Base-by-base conservation (phyloP, 495 filamentous ascomycete genomes). In the Aspergillus taichungensis region DNA sequence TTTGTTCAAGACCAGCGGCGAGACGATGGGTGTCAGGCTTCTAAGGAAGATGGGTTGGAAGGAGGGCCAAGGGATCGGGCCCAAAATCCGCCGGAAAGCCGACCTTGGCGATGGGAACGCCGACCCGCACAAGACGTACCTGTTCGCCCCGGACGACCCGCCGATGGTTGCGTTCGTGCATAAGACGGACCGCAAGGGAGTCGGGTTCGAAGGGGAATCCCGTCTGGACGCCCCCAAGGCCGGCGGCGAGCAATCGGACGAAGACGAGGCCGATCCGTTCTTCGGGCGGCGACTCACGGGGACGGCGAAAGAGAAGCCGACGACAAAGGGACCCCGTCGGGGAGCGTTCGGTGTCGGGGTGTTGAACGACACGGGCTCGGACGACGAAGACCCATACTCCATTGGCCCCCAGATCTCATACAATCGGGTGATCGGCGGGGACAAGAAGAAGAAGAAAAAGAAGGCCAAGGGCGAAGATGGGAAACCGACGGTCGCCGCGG, bases 11-110 rank as follows among this genome's bases (percentile, higher is more conserved):
- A 66, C 73, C 7, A 75, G 77, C 8, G 87, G 88, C 13, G 88
- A 94, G 44, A 96, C 88, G 1, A 90, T 94, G 76, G 92, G 92
- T 10, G 75, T 85, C 13, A 94, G 87, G 53, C 68, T 98, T 4
- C 64, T 96, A 51, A 87, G 84, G 61, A 86, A 77, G 56, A 97
- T 98, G 94, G 92, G 92, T 9, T 98, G 94, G 92, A 84, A 83
- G 47, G 85, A 89, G 42, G 92, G 89, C 0, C 89, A 96, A 59
- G 92, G 94, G 1, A 77, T 97, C 41, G 94, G 92, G 3, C 88
- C 89, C 29, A 94, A 87, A 59, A 68, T 94, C n/a, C 80, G 82
- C 34, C 77, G 92, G 30, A 77, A 68, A 62, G 88, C 87, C 35
- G 73, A 80, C 39, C 66, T 90, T 7, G 85, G 80, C 37, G 78